phyloP scores from a whole-genome alignment of 2,329 filamentous ascomycete species.

The Nothomitra cinnamomea region DNA sequence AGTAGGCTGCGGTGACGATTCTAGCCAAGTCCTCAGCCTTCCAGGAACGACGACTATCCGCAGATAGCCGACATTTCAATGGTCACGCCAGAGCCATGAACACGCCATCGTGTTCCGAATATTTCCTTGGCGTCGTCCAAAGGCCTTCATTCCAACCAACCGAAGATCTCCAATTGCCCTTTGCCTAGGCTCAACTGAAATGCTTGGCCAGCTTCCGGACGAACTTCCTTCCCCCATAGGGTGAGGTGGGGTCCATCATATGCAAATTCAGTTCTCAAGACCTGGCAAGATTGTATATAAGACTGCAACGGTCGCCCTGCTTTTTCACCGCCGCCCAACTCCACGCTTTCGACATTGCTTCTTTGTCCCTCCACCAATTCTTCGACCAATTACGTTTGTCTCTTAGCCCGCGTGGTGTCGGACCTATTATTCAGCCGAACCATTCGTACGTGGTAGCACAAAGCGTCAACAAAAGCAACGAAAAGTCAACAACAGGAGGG shows the following conservation, averaged over 20 bases:
- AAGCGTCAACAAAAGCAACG: slow-evolving; percentile 2
- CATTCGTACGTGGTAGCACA: not conserved
- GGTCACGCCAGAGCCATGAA: no score
- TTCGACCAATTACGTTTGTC: not conserved
- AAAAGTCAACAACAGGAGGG: not conserved
- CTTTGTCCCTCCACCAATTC: not conserved
- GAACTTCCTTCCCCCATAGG: not conserved
- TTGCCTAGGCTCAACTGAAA: no score
- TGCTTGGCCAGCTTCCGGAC: not conserved
- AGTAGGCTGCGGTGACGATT: no score
- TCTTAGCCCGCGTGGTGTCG: not conserved
- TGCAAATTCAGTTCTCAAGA: not conserved
- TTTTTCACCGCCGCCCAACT: not conserved
- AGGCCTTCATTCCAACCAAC: not conserved
- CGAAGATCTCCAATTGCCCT: not conserved
- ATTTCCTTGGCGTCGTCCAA: not conserved
- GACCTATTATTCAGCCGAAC: not conserved
- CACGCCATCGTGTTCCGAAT: not conserved
- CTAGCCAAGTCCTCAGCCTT: no score
- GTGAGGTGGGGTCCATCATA: not conserved
- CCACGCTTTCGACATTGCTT: not conserved
- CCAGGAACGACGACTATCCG: no score
- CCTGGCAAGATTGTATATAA: not conserved
- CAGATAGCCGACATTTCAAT: no score
- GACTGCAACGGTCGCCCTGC: not conserved